Evolutionary conservation across 2,329 filamentous ascomycete genomes (phyloP).

Genomic region (Paecilomyces variotii): DNA sequence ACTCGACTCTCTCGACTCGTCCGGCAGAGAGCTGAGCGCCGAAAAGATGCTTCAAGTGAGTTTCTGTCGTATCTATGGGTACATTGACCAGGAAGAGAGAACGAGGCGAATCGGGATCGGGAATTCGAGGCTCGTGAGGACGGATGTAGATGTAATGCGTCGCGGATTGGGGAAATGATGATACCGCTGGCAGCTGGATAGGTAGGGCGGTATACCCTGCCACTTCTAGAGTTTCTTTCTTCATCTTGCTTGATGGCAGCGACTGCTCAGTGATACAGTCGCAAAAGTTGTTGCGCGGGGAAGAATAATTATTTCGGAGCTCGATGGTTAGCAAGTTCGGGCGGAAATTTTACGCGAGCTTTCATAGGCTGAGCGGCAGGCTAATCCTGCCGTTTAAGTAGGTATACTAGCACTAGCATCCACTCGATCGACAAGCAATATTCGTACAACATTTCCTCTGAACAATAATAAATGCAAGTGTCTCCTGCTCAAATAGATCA

Average conservation of each 20-base stretch:
- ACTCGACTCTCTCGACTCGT: constrained; percentile 68
- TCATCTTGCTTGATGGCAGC: constrained; percentile 21
- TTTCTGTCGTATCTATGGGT: constrained; percentile 72
- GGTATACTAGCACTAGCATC: background rate
- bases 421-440: background rate
- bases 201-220: constrained; percentile 63
- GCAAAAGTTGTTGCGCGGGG: background rate
- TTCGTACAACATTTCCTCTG: background rate
- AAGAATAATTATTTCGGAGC: constrained; percentile 4
- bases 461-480: background rate
- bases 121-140: constrained; percentile 70
- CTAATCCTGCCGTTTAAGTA: constrained; percentile 1
- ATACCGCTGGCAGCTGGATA: constrained; percentile 55
- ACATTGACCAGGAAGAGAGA: constrained; percentile 88
- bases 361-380: constrained; percentile 10
- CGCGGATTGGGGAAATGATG: constrained; percentile 54
- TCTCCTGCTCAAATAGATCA: background rate
- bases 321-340: constrained; percentile 1
- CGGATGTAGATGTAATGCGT: constrained; percentile 84
- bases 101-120: constrained; percentile 63
- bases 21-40: constrained; percentile 65
- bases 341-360: constrained; percentile 12
- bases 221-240: constrained; percentile 33
- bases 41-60: constrained; percentile 70
- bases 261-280: background rate